phyloP scores from a whole-genome alignment of 2,329 filamentous ascomycete species.

The Paraphoma sp. region DNA sequence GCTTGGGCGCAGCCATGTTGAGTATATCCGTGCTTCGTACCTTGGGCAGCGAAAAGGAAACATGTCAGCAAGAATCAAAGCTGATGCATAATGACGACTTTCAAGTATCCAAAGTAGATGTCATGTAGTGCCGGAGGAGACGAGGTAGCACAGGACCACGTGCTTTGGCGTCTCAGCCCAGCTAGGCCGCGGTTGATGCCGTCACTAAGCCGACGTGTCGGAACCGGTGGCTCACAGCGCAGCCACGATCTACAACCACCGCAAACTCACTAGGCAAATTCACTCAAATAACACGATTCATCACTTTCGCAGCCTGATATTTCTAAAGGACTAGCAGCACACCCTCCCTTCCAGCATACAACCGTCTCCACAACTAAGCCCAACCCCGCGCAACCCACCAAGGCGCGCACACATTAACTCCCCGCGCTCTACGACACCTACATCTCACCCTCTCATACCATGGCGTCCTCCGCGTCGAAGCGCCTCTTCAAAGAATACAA shows the following conservation, averaged over 20 bases:
- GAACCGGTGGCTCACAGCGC: not conserved
- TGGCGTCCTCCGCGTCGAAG: constrained; percentile 66
- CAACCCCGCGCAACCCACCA: not conserved
- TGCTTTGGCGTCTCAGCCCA: not conserved
- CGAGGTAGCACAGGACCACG: not conserved
- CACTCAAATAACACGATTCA: not conserved
- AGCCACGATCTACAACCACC: not conserved
- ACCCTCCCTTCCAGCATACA: too few relatives aligned
- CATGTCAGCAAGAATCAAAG: not conserved
- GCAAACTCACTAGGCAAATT: not conserved
- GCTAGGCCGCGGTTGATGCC: not conserved
- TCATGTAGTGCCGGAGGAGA: not conserved
- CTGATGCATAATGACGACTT: not conserved
- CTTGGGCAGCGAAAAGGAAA: too few relatives aligned
- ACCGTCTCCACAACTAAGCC: not conserved
- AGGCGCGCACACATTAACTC: not conserved
- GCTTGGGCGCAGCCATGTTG: too few relatives aligned
- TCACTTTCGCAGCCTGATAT: not conserved
- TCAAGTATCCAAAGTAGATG: not conserved
- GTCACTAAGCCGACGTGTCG: constrained; percentile 2
- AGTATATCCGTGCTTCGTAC: too few relatives aligned
- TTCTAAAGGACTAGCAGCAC: too few relatives aligned
- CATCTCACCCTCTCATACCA: constrained; percentile 21
- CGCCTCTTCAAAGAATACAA: constrained; percentile 97
- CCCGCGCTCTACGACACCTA: not conserved